phyloP scores from a whole-genome alignment of 2,329 filamentous ascomycete species.

The Didymella segeticola region DNA sequence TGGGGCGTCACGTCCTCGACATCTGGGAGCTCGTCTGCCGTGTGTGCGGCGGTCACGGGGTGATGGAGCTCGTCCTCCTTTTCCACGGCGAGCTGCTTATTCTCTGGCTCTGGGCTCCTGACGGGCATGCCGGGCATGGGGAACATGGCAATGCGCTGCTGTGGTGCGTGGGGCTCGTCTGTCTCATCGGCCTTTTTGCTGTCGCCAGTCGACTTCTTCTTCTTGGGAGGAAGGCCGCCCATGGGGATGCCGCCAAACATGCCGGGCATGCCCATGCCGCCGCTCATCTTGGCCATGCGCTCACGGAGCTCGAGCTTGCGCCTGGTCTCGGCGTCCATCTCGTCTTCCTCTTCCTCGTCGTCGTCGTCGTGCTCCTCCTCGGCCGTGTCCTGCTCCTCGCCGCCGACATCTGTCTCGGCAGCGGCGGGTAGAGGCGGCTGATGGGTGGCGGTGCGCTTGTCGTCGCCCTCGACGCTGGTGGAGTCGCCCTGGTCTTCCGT shows the following conservation, averaged over 20 bases:
- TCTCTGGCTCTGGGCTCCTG: constrained; percentile 56
- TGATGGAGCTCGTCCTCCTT: constrained; percentile 61
- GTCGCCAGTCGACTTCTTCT: constrained; percentile 55
- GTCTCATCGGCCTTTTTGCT: constrained; percentile 48
- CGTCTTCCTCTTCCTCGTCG: constrained; percentile 79
- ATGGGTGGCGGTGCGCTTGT: constrained; percentile 58
- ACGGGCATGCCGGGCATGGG: constrained; percentile 73
- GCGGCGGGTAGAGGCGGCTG: constrained; percentile 28
- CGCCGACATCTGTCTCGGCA: constrained; percentile 54
- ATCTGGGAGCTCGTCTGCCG: constrained; percentile 58
- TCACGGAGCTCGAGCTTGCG: constrained; percentile 88
- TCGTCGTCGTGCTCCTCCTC: constrained; percentile 59
- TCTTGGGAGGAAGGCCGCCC: constrained; percentile 57
- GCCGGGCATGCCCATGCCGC: constrained; percentile 94
- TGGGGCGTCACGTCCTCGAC: constrained; percentile 59
- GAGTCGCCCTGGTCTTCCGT: constrained; percentile 67
- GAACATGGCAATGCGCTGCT: constrained; percentile 61
- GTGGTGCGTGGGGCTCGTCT: constrained; percentile 35
- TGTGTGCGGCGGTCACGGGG: constrained; percentile 49
- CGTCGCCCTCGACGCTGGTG: constrained; percentile 77
- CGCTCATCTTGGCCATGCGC: constrained; percentile 98
- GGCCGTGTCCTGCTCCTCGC: constrained; percentile 59
- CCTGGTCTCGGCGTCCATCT: constrained; percentile 84
- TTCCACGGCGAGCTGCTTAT: constrained; percentile 53
- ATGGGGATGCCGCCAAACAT: constrained; percentile 81